A percentile compares a stretch with the other conserved stretches of the same genome.
Conservation (phyloP, 2,329 filamentous ascomycete species). For the Onygena corvina region DNA sequence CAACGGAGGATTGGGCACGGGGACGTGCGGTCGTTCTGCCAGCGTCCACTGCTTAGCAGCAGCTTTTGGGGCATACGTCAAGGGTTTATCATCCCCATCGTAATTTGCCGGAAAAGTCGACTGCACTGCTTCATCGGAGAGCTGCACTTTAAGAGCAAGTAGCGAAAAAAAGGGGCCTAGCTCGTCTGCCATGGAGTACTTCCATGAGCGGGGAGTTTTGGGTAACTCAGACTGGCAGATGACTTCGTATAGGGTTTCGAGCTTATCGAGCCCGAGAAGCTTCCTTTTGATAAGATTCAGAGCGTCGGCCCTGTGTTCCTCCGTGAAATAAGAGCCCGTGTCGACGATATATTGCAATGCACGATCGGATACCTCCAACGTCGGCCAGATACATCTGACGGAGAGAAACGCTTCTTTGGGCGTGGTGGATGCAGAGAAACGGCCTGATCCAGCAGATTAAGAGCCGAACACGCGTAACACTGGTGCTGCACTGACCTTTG, state of each 20-base stretch:
- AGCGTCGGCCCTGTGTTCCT: slow-evolving; percentile 11
- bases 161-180: slow-evolving; percentile 13
- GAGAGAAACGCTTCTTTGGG: slow-evolving; percentile 14
- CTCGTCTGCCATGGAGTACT: slow-evolving; percentile 8
- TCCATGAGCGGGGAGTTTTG: slow-evolving; percentile 9
- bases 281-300: slow-evolving; percentile 10
- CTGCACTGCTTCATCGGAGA: slow-evolving; percentile 5
- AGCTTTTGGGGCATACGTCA: too few relatives aligned
- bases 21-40: too few relatives aligned
- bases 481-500: too few relatives aligned
- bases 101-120: too few relatives aligned
- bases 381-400: slow-evolving; percentile 12
- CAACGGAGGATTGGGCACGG: too few relatives aligned
- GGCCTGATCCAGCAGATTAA: too few relatives aligned
- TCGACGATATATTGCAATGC: slow-evolving; percentile 10
- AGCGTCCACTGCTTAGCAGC: too few relatives aligned
- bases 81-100: too few relatives aligned
- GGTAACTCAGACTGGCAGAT: slow-evolving; percentile 11
- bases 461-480: too few relatives aligned
- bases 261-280: slow-evolving; percentile 12
- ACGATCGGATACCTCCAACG: slow-evolving; percentile 3
- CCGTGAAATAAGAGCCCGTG: slow-evolving; percentile 11
- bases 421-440: slow-evolving; percentile 13
- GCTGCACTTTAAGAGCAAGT: slow-evolving; percentile 8
- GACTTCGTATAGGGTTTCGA: slow-evolving; percentile 11